A percentile compares a stretch with the other conserved stretches of the same genome.
Evolutionary conservation across 2,329 filamentous ascomycete genomes (phyloP).

Genomic region (Atkinsonella texensis): DNA sequence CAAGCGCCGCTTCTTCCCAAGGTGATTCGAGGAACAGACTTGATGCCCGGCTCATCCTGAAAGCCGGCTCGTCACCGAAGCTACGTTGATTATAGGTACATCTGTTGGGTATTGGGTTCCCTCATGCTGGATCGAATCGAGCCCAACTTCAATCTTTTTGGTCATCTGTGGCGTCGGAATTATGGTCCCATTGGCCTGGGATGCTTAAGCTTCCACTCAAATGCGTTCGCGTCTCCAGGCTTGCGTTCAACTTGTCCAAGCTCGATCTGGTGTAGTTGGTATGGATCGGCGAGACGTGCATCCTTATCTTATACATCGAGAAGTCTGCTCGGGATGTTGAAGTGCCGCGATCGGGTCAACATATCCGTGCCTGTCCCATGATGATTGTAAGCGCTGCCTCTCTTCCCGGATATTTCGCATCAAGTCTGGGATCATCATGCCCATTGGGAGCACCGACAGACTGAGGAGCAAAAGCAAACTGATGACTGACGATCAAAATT

Average conservation of each 20-base stretch:
- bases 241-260: too few species aligned
- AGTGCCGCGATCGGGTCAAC: background rate
- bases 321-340: background rate
- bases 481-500: background rate
- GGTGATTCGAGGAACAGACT: too few species aligned
- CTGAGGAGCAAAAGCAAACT: background rate
- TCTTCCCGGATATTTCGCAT: background rate
- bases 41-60: too few species aligned
- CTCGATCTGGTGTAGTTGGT: background rate
- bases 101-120: too few species aligned
- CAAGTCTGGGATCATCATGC: background rate
- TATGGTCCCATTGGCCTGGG: background rate
- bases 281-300: constrained; percentile 2
- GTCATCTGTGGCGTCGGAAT: background rate
- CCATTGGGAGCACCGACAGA: background rate
- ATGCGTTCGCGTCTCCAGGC: background rate
- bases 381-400: background rate
- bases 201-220: background rate
- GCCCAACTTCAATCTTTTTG: background rate
- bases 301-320: background rate
- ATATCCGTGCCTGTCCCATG: background rate
- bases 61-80: background rate
- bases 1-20: too few species aligned
- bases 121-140: too few species aligned
- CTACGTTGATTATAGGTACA: background rate